These are phyloP conservation scores for Colletotrichum gloeosporioides DNA, from an alignment of 2,329 filamentous ascomycete genomes.

Conservation along the genomic window DNA sequence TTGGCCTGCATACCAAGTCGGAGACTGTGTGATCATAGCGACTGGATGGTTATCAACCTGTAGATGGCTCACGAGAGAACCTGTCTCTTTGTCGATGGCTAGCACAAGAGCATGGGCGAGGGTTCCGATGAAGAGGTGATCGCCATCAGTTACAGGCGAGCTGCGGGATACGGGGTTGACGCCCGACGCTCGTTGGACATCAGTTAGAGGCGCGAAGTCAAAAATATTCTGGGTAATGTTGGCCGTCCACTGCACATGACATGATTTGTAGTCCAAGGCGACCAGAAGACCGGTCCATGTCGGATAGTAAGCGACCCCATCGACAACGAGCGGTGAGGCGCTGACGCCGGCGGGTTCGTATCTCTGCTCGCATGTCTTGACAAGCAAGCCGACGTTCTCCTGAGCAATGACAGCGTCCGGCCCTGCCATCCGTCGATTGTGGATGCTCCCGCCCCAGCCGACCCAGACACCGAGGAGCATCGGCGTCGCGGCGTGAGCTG, in stretches of 20 bases:
- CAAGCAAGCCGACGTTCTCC: not conserved
- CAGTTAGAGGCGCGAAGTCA: not conserved
- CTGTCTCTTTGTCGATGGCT: not conserved
- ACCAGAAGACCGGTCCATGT: conserved; percentile 35
- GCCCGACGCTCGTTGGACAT: not conserved
- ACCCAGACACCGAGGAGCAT: not conserved
- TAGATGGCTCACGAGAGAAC: not conserved
- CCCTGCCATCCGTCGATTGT: not conserved
- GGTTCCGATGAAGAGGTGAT: not conserved
- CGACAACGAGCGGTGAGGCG: conserved; percentile 15
- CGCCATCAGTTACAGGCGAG: not conserved
- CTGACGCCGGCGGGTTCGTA: not conserved
- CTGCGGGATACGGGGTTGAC: not conserved
- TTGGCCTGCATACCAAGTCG: not conserved
- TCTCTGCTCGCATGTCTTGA: not conserved
- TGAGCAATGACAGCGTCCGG: not conserved
- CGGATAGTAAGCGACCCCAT: conserved; percentile 31
- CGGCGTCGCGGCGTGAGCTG: not conserved
- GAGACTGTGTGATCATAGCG: not conserved
- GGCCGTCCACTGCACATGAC: not conserved
- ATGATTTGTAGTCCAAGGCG: conserved; percentile 34
- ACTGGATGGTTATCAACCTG: not conserved
- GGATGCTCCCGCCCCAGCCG: not conserved
- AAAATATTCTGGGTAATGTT: not conserved
- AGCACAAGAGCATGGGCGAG: not conserved